phyloP scores from a whole-genome alignment of 169 alveolate species.

The Eimeria maxima region DNA sequence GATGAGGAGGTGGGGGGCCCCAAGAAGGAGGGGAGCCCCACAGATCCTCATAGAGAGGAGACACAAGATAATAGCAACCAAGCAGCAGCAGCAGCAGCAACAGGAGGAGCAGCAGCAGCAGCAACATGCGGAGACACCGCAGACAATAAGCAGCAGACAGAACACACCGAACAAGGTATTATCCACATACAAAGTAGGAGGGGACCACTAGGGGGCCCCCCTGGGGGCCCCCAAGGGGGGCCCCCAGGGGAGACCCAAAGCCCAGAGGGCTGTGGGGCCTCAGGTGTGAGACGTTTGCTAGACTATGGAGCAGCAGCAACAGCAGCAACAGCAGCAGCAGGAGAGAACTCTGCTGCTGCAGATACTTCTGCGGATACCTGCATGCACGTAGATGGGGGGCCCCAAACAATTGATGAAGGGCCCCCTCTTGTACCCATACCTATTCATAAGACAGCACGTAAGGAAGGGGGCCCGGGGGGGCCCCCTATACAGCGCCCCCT shows the following conservation, averaged over 20 bases:
- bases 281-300: background rate
- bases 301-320: background rate
- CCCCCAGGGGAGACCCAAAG: background rate
- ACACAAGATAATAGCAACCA: background rate
- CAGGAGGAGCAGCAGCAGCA: too few species aligned
- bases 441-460: background rate
- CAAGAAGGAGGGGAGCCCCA: conserved; percentile 8
- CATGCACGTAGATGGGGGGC: background rate
- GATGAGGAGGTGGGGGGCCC: background rate
- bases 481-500: background rate
- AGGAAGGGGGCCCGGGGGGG: background rate
- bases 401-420: background rate
- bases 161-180: too few species aligned
- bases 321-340: background rate
- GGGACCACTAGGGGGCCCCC: background rate
- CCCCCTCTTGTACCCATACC: background rate
- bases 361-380: background rate
- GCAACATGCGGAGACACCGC: too few species aligned
- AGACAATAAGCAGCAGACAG: too few species aligned
- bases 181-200: too few species aligned
- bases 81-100: background rate
- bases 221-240: background rate
- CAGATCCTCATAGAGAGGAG: background rate
- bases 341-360: background rate
- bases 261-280: conserved; percentile 65